Percentiles rank a stretch among this genome's conserved stretches.
Conservation (phyloP, 2,329 filamentous ascomycete species). For the Microdochium paspali region DNA sequence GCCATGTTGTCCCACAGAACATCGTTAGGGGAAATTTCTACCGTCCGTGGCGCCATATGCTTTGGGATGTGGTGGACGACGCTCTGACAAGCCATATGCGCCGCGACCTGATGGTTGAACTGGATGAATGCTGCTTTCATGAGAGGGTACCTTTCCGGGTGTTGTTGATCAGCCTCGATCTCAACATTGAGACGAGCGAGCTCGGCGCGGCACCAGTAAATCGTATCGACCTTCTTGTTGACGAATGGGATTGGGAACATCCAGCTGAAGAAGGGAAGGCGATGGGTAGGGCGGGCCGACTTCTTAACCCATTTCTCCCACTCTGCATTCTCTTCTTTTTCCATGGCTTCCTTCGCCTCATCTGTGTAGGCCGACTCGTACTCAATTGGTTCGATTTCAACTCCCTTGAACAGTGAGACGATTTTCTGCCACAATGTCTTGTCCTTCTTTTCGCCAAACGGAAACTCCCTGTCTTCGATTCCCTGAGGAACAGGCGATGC, state of each 20-base stretch:
- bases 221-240: constrained; percentile 88
- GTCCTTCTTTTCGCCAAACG: constrained; percentile 25
- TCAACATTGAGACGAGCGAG: constrained; percentile 82
- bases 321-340: constrained; percentile 52
- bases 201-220: constrained; percentile 82
- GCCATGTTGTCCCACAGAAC: constrained; percentile 98
- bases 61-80: constrained; percentile 84
- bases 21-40: constrained; percentile 90
- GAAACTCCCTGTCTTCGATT: constrained; percentile 32
- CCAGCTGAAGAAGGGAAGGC: constrained; percentile 60
- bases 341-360: constrained; percentile 41
- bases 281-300: constrained; percentile 78
- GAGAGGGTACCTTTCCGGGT: constrained; percentile 76
- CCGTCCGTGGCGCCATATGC: constrained; percentile 83
- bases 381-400: constrained; percentile 30
- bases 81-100: constrained; percentile 95
- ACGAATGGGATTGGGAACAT: constrained; percentile 70
- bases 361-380: constrained; percentile 58
- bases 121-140: constrained; percentile 98
- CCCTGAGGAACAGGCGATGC: constrained; percentile 52
- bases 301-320: constrained; percentile 80
- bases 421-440: constrained; percentile 40
- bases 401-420: constrained; percentile 38
- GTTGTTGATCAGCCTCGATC: constrained; percentile 81
- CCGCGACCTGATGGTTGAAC: constrained; percentile 95